Base-by-base conservation (phyloP, 1,139 yeast genomes). In the Sugiyamaella sp. region DNA sequence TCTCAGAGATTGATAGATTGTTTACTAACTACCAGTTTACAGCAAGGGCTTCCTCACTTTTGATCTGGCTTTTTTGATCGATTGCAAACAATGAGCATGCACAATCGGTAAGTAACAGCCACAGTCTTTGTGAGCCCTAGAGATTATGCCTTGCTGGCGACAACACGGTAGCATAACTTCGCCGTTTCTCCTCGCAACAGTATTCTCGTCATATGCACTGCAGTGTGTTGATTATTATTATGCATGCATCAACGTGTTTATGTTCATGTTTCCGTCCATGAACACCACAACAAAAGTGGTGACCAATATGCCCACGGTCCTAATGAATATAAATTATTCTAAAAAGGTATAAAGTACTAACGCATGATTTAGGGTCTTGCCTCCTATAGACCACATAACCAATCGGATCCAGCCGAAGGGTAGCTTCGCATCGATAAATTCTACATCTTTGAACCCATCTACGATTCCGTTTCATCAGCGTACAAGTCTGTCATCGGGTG, bases 371-470 rank as follows among this genome's bases (percentile, higher is more conserved):
- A 50, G 55, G 48, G 46, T 52, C 16, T 32, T 52, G 24, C 55
- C 55, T 1, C 49, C 55, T 24, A 52, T 52, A 44, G 50, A 52
- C 42, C 55, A 48, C 50, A 52, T 52, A 19, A 52, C 55, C 24
- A 52, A 48, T 42, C 33, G 46, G 27, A 40, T 52, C n/a, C 52
- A 39, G n/a, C 45, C 53, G 6, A 20, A 3, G 19, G 20, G 38
- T 17, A 29, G 9, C 8, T 5, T 29, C 21, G 22, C 48, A 12
- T 25, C 43, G 24, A 21, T 19, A 22, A 33, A 27, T 35, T 19
- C 47, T 22, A 27, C 49, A 21, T 41, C 49, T 35, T 37, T 37
- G 12, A 29, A 25, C 16, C 20, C 53, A 27, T 50, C 53, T 50
- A 22, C 53, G 48, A 32, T 37, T 35, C 41, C 43, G 16, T 38